phyloP scores from a whole-genome alignment of 495 filamentous ascomycete genomes.

The Endocarpon pusillum region DNA sequence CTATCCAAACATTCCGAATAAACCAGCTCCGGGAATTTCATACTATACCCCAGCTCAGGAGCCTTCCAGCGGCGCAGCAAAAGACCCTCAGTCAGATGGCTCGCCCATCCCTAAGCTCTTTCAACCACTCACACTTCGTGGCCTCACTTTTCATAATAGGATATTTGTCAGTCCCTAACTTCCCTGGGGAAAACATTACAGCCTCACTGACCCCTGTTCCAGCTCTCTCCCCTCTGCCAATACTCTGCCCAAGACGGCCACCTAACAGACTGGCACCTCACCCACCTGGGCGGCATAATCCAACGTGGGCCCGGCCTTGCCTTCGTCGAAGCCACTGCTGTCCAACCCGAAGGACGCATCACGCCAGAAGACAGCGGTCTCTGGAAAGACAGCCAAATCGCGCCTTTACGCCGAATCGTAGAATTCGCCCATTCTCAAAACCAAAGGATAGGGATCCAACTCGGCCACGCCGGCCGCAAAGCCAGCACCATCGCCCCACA shows the following conservation, averaged over 20 bases:
- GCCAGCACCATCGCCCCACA: constrained; percentile 45
- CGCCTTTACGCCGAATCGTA: constrained; percentile 37
- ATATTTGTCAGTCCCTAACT: constrained; percentile 27
- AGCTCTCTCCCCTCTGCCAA: constrained; percentile 47
- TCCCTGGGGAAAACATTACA: too few relatives aligned
- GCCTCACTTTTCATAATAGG: constrained; percentile 42
- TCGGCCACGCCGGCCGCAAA: constrained; percentile 66
- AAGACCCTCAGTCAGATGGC: constrained; percentile 38
- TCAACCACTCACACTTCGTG: constrained; percentile 40
- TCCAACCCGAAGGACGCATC: constrained; percentile 58
- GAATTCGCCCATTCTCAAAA: constrained; percentile 55
- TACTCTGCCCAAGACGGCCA: constrained; percentile 49
- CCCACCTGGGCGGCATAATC: constrained; percentile 39
- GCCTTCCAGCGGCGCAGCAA: constrained; percentile 47
- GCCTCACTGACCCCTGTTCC: not conserved
- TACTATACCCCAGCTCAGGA: constrained; percentile 54
- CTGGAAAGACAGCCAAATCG: constrained; percentile 60
- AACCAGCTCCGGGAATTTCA: constrained; percentile 33
- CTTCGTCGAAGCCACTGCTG: constrained; percentile 58
- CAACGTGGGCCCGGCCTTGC: constrained; percentile 49
- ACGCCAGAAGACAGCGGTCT: constrained; percentile 54
- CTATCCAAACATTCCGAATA: constrained; percentile 21
- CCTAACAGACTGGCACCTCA: constrained; percentile 45
- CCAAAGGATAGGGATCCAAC: constrained; percentile 57
- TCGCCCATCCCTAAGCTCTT: constrained; percentile 50